Evolutionary conservation across 306 rosid species (phyloP), one percentile per base, ranked within the genome.

Genomic region (Clitoria ternatea): DNA sequence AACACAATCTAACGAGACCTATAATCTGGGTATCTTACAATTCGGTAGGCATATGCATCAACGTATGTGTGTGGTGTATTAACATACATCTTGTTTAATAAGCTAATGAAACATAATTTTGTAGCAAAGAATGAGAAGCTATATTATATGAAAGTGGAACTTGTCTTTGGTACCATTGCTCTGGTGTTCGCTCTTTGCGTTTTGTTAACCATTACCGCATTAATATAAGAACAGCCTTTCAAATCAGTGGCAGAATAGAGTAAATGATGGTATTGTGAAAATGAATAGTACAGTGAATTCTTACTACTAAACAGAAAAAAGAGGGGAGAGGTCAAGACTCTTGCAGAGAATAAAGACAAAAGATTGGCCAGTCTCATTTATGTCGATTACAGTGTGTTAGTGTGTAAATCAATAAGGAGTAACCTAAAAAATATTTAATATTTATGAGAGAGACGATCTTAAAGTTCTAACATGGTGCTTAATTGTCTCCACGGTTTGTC

Each of bases 311-410:
- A 35, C 5, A 9, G 30, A 40, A 49, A 37, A 32, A 17, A 42
- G 32, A 14, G 49, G 2, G 50, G 37, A 26, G 10, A 52, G 22
- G 7, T 26, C 23, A 49, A 68, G 74, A 43, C 20, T 7, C 5
- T 6, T 24, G 43, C 40, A 22, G 35, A 55, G 67, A 60, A 78
- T 75, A 79, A 53, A 61, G 77, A 72, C 63, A 60, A 59, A 52
- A 2, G 56, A 14, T 61, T 72, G 80, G 71, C 66, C 69, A 70
- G 37, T 36, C 53, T 53, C 54, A 61, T 20, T 59, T 74, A 61
- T 70, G 79, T 80, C 77, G 35, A 72, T 61, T 66, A 57, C 61
- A 64, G 9, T n/a, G n/a, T n/a, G n/a, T n/a, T n/a, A n/a, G n/a
- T n/a, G n/a, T n/a, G n/a, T n/a, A n/a, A n/a, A n/a, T n/a, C n/a